phyloP scores from a whole-genome alignment of 345 rosid genomes.

The Pistacia integerrima region DNA sequence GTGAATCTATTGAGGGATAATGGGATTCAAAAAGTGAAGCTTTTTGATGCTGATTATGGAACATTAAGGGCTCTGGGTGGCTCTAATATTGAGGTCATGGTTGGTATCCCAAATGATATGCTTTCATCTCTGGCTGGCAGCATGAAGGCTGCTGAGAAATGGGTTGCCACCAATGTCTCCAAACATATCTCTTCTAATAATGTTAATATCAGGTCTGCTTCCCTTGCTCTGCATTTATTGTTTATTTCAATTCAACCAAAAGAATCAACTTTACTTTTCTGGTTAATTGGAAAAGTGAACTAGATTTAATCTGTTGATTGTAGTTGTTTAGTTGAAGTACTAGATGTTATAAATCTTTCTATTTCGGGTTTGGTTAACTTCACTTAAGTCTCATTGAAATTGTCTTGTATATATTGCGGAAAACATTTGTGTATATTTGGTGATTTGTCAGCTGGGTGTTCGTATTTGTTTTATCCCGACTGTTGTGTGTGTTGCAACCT shows the following conservation, averaged over 20 bases:
- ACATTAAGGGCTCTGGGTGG: conserved; percentile 68
- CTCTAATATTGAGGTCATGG: conserved; percentile 90
- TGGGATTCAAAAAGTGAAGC: conserved; percentile 81
- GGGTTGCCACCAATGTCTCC: conserved; percentile 89
- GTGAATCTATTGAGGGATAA: conserved; percentile 73
- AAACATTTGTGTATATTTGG: not conserved
- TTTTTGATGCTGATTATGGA: conserved; percentile 82
- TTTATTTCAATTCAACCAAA: not conserved
- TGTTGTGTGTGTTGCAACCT: not conserved
- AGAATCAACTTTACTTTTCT: not conserved
- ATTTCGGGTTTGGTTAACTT: not conserved
- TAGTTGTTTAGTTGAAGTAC: not conserved
- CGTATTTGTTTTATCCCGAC: not conserved
- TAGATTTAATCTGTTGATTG: not conserved
- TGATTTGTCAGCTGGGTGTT: not conserved
- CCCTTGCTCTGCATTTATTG: conserved; percentile 8
- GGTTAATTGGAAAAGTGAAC: not conserved
- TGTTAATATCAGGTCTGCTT: conserved; percentile 77
- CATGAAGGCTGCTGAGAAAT: conserved; percentile 81
- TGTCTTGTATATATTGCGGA: not conserved
- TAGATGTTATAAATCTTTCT: not conserved
- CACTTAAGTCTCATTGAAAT: not conserved
- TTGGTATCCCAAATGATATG: conserved; percentile 97
- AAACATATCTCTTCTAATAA: conserved; percentile 50
- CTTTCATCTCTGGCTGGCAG: conserved; percentile 63